These are phyloP conservation scores for Scytalidium lignicola DNA, from an alignment of 2,329 filamentous ascomycete genomes.

Conservation along the genomic window DNA sequence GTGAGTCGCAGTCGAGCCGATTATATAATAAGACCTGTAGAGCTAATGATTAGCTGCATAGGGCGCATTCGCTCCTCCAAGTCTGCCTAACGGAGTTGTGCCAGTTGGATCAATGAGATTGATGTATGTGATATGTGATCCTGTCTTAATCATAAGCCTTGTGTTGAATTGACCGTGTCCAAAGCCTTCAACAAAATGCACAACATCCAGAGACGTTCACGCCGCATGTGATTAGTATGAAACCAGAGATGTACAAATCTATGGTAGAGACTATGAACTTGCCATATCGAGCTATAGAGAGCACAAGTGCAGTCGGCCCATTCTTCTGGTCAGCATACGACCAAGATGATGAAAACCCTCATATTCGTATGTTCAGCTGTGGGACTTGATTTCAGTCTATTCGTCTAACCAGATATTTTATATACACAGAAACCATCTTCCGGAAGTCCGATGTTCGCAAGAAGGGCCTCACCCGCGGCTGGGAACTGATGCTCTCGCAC, in stretches of 20 bases:
- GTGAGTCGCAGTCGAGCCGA: conserved; percentile 10
- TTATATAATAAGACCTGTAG: background rate
- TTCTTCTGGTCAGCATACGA: conserved; percentile 59
- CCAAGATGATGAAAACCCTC: conserved; percentile 50
- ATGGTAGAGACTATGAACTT: conserved; percentile 53
- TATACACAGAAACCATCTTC: conserved; percentile 49
- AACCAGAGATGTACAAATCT: conserved; percentile 42
- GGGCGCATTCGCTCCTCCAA: conserved; percentile 23
- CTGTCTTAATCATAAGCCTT: background rate
- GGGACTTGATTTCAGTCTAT: too few species aligned
- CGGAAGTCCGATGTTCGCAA: conserved; percentile 63
- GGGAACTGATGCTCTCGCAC: conserved; percentile 60
- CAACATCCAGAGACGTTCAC: conserved; percentile 53
- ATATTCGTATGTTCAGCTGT: conserved; percentile 54
- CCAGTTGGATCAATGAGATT: conserved; percentile 15
- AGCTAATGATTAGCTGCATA: conserved; percentile 3
- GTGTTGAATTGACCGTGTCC: conserved; percentile 4
- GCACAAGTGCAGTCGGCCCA: conserved; percentile 53
- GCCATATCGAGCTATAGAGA: conserved; percentile 56
- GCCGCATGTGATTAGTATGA: conserved; percentile 49
- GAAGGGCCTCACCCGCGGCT: conserved; percentile 57
- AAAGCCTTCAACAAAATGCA: conserved; percentile 34
- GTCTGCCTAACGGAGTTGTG: conserved; percentile 17
- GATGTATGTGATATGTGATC: conserved; percentile 11
- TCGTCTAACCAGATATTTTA: conserved; percentile 2